These are phyloP conservation scores for Podaxis sp. DNA, from an alignment of 768 basidiomycete genomes.

Conservation along the genomic window DNA sequence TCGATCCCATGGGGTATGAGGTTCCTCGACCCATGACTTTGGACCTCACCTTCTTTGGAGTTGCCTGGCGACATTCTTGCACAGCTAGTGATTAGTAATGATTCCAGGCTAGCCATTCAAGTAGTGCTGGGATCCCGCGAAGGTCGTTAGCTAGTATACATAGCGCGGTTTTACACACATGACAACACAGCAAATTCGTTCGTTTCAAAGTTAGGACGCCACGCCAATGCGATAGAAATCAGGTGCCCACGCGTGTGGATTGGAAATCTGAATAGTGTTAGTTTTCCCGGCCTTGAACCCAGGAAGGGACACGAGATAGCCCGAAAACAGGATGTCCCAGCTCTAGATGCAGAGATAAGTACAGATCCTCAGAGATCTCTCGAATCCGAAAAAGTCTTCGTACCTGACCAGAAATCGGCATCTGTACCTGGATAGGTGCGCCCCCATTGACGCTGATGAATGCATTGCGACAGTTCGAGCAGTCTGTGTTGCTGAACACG, in stretches of 20 bases:
- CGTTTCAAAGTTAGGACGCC: constrained; percentile 18
- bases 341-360: constrained; percentile 26
- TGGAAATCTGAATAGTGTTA: constrained; percentile 44
- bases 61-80: neutral
- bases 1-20: neutral
- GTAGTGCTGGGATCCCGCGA: constrained; percentile 3
- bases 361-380: too few species aligned
- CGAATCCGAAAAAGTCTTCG: constrained; percentile 7
- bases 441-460: constrained; percentile 47
- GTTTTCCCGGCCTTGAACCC: constrained; percentile 44
- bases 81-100: neutral
- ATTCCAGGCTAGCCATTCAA: neutral
- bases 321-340: constrained; percentile 43
- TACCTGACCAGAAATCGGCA: constrained; percentile 49
- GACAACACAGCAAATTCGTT: neutral
- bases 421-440: constrained; percentile 38
- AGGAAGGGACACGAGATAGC: constrained; percentile 38
- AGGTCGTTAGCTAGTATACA: neutral
- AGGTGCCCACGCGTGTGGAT: constrained; percentile 39
- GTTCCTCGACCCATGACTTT: neutral
- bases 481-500: constrained; percentile 39
- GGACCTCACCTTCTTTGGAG: neutral
- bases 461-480: constrained; percentile 48
- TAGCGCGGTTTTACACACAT: neutral
- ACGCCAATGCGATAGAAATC: constrained; percentile 43